Evolutionary conservation across 2,329 filamentous ascomycete species (phyloP), one percentile per base, ranked within the genome.

Genomic region (Thermothelomyces thermophilus): DNA sequence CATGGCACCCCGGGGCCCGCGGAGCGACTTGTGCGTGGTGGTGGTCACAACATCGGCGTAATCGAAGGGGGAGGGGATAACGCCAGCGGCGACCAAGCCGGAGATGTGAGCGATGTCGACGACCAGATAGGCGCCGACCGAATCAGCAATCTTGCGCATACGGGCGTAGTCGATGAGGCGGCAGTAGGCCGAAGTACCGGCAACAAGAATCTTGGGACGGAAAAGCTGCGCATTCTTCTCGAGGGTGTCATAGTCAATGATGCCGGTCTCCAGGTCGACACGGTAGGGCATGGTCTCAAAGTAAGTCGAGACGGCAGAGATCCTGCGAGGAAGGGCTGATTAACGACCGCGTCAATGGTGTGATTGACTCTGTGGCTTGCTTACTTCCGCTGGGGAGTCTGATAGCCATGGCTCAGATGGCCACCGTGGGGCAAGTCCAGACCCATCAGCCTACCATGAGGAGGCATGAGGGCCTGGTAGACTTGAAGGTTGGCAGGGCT

Each of bases 71-170:
- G 88, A 90, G 56, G 90, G 89, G 66, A 97, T 93, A 61, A 96
- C 93, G 62, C 84, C 87, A 54, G 90, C 89, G 44, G 93, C 90
- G 57, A 98, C 87, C 42, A 98, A 82, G 64, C 93, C 93, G 42
- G 91, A 97, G 68, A 98, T 97, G 73, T 98, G 93, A 50, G 93
- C 93, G 89, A 98, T 98, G 65, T 98, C 93, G 58, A 93, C 89
- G 57, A 98, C 80, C 46, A 98, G 82, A 74, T 97, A 98, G 58
- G 91, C 90, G 64, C 90, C 90, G 51, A 95, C 87, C 37, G 83
- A 86, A 72, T 97, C 90, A 56, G 90, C 89, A 64, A 97, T 95
- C 76, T 94, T 82, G 68, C 89, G 87, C 89, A 98, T 96, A 67
- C 90, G 87, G 60, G 80, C 82, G 70, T 97, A 98, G 75, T 98